Evolutionary conservation across 345 rosid species (phyloP), one percentile per base, ranked within the genome.

Genomic region (Xanthoceras sorbifolium): DNA sequence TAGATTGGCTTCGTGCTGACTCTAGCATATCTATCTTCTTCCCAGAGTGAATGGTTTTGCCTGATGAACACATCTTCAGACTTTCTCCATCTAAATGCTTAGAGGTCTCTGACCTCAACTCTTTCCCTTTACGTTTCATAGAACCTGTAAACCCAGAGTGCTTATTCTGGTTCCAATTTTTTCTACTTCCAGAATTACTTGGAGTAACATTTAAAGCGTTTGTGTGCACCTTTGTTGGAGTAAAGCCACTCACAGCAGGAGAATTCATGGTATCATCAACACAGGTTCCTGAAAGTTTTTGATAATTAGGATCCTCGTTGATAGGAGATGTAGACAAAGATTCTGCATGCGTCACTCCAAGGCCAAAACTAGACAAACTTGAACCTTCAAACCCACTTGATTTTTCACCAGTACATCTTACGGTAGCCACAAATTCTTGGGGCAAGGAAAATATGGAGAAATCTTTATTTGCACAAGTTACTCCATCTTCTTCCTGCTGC

Each of bases 31-130:
- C 67, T 10, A 9, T 72, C 7, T 60, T 60, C 55, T 22, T 14
- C 5, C 38, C 26, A 25, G 38, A 40, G 67, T 25, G 55, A 59
- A 40, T 38, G 36, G 25, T 5, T 60, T 3, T 25, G 15, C 63
- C 54, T 20, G 32, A 68, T 32, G 69, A 69, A 67, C 69, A 61
- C 18, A 68, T 77, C 66, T 57, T 70, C 57, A 23, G 71, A 38
- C 50, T 76, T 46, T 65, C 69, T 76, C 28, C 74, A 34, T 61
- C 64, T 29, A 4, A 55, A 50, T 18, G 63, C 70, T 76, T 22
- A 5, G 22, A 48, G 25, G 32, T 62, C 57, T 38, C 38, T 38
- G 80, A 57, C 18, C 15, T 48, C 26, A 32, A 32, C 29, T 76
- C 66, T 44, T 82, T 78, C 22, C 38, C 28, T 7, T 4, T 28